Percentiles rank a stretch among this genome's conserved stretches.
These are phyloP conservation scores for Alloteropsis semialata DNA, from an alignment of 176 grass and related monocot species.

Conservation along the genomic window DNA sequence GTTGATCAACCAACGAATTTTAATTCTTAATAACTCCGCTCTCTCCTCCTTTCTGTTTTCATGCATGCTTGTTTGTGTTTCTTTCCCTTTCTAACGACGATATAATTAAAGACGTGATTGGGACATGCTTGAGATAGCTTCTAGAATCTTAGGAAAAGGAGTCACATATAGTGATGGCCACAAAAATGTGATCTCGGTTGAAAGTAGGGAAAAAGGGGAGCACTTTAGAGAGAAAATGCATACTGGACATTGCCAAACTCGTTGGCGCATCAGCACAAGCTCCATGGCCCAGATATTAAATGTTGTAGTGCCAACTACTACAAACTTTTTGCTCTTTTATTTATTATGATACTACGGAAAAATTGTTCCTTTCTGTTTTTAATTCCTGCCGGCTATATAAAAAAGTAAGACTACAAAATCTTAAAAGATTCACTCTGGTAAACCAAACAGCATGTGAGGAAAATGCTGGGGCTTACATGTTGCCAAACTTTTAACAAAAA, in stretches of 20 bases:
- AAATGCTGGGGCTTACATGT: background rate
- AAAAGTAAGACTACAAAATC: background rate
- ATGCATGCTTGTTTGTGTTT: background rate
- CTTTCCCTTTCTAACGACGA: background rate
- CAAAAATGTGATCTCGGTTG: background rate
- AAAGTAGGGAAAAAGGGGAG: background rate
- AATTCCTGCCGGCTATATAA: background rate
- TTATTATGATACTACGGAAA: background rate
- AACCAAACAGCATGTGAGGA: background rate
- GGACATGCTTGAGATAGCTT: background rate
- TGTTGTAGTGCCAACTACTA: background rate
- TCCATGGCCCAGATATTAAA: background rate
- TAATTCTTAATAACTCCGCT: background rate
- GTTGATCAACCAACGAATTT: background rate
- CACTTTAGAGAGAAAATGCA: background rate
- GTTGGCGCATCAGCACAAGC: background rate
- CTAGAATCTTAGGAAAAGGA: background rate
- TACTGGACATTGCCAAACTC: background rate
- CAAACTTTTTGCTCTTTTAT: no score
- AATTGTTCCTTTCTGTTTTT: background rate
- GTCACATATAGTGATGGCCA: background rate
- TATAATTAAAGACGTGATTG: background rate
- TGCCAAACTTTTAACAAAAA: background rate
- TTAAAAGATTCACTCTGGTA: background rate
- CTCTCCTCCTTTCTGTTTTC: background rate